These are phyloP conservation scores for Candolleomyces aberdarensis DNA, from an alignment of 768 basidiomycete genomes.

Conservation along the genomic window DNA sequence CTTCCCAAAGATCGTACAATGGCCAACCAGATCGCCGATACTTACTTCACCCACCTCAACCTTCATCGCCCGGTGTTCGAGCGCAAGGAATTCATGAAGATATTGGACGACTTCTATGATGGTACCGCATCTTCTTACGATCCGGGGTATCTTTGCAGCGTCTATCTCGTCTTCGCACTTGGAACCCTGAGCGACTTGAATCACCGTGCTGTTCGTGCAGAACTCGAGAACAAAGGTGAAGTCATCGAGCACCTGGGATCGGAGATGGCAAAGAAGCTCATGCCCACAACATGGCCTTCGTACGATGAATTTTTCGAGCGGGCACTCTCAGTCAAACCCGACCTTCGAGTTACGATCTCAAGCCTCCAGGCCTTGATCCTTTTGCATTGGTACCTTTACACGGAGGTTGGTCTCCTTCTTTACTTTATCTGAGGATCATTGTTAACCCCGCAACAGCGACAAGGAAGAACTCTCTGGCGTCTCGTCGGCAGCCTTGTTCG, in stretches of 20 bases:
- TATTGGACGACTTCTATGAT: conserved; percentile 65
- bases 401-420: conserved; percentile 52
- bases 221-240: conserved; percentile 38
- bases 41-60: conserved; percentile 78
- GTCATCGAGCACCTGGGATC: conserved; percentile 30
- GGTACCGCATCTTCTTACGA: conserved; percentile 50
- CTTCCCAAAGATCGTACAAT: conserved; percentile 75
- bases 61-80: conserved; percentile 75
- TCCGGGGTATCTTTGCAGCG: conserved; percentile 74
- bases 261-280: conserved; percentile 52
- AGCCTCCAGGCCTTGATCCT: conserved; percentile 83
- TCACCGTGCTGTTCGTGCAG: conserved; percentile 55
- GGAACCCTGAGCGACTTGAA: conserved; percentile 83
- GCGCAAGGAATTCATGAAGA: conserved; percentile 63
- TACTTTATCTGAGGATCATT: background rate
- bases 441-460: conserved; percentile 48
- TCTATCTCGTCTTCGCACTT: conserved; percentile 75
- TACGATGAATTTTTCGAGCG: conserved; percentile 85
- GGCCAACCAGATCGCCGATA: conserved; percentile 57
- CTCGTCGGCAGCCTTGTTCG: conserved; percentile 83
- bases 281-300: conserved; percentile 71
- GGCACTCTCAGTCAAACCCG: conserved; percentile 74
- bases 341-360: conserved; percentile 77
- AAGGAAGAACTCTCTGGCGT: conserved; percentile 88
- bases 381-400: conserved; percentile 87